phyloP scores from a whole-genome alignment of 169 alveolate genomes.

The Eimeria nieschulzi region DNA sequence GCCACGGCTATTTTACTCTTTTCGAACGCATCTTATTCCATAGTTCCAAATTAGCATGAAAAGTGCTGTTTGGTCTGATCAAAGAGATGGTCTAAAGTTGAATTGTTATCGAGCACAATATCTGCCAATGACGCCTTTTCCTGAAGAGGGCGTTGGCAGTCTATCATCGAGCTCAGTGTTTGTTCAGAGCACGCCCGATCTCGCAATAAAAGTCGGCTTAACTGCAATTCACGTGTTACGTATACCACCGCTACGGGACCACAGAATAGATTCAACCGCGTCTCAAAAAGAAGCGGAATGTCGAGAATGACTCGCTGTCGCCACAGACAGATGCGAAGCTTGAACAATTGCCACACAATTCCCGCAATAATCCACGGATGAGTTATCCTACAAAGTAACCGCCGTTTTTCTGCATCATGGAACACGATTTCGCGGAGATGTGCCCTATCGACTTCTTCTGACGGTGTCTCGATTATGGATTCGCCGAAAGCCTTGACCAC shows the following conservation, averaged over 20 bases:
- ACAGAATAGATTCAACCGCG: conserved; percentile 11
- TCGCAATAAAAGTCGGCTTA: conserved; percentile 31
- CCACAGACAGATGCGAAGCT: conserved; percentile 48
- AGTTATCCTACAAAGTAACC: conserved; percentile 25
- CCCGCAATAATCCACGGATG: conserved; percentile 47
- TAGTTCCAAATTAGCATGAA: conserved; percentile 53
- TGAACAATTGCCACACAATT: conserved; percentile 31
- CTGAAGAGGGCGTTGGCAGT: conserved; percentile 52
- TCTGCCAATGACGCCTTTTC: conserved; percentile 57
- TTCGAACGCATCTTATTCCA: conserved; percentile 15
- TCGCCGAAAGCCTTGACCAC: conserved; percentile 50
- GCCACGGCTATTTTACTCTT: conserved; percentile 5
- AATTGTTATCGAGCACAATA: conserved; percentile 45
- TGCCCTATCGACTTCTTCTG: conserved; percentile 45
- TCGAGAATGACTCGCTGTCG: conserved; percentile 32
- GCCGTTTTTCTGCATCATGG: conserved; percentile 50
- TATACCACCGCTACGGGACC: conserved; percentile 56
- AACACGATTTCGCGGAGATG: conserved; percentile 26
- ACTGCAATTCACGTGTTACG: conserved; percentile 22
- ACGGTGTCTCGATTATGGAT: background rate
- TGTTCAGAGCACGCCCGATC: conserved; percentile 29
- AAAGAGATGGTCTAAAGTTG: conserved; percentile 46
- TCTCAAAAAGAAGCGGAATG: conserved; percentile 54
- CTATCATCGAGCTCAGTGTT: conserved; percentile 38
- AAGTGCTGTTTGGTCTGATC: conserved; percentile 43